These are phyloP conservation scores for Cochlearia excelsa DNA, from an alignment of 345 rosid species.

Conservation along the genomic window DNA sequence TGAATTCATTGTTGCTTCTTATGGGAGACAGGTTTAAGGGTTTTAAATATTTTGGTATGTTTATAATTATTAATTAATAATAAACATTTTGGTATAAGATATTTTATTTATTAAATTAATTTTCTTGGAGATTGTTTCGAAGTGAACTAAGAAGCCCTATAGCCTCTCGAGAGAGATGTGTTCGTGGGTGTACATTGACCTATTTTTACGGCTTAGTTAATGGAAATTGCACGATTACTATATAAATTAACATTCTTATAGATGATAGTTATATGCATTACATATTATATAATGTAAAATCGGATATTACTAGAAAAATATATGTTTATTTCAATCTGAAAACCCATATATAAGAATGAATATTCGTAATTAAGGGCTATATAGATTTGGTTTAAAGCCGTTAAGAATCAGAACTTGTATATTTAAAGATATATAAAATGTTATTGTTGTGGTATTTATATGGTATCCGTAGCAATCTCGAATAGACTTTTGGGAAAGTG, in stretches of 20 bases:
- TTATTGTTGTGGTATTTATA: neutral
- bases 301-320: too few species aligned
- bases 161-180: conserved; percentile 29
- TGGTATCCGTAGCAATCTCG: too few species aligned
- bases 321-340: neutral
- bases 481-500: neutral
- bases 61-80: too few species aligned
- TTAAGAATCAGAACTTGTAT: conserved; percentile 8
- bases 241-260: neutral
- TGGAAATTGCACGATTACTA: conserved; percentile 20
- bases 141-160: conserved; percentile 33
- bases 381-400: neutral
- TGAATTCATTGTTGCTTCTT: conserved; percentile 33
- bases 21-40: conserved; percentile 34
- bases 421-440: neutral
- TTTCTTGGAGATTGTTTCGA: conserved; percentile 35
- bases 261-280: too few species aligned
- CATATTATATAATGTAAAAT: too few species aligned
- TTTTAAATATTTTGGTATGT: conserved; percentile 18
- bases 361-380: neutral
- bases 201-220: conserved; percentile 34
- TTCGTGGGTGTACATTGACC: conserved; percentile 32
- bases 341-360: neutral
- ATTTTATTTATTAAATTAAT: neutral
- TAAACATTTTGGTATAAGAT: neutral